These are phyloP conservation scores for Saccharomycopsis hybrid DNA, from an alignment of 1,139 yeast genomes.

Conservation along the genomic window DNA sequence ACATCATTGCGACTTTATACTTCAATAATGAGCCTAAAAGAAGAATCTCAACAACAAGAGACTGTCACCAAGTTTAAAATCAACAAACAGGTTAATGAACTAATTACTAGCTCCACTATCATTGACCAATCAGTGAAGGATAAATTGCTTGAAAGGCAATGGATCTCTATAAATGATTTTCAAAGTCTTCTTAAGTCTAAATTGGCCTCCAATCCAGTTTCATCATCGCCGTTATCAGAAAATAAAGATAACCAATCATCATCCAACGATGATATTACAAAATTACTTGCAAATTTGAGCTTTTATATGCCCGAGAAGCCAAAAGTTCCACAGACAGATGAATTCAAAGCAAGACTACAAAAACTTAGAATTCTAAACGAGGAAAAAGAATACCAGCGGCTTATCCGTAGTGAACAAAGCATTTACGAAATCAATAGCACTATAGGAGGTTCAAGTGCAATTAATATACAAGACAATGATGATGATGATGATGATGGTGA, in stretches of 20 bases:
- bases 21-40: too few relatives aligned
- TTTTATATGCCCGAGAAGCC: conserved; percentile 19
- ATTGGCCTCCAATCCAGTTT: too few relatives aligned
- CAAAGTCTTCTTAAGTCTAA: neutral
- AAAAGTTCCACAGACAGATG: conserved; percentile 39
- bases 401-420: conserved; percentile 33
- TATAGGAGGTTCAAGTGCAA: neutral
- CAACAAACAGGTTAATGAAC: neutral
- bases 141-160: conserved; percentile 20
- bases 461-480: conserved; percentile 2
- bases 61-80: conserved; percentile 2
- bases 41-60: too few relatives aligned
- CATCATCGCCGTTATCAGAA: too few relatives aligned
- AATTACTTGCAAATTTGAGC: conserved; percentile 19
- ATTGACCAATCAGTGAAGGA: conserved; percentile 1
- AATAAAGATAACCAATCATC: too few relatives aligned
- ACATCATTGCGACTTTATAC: too few relatives aligned
- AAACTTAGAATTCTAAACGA: conserved; percentile 44
- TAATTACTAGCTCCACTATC: neutral
- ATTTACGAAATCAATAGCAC: conserved; percentile 14
- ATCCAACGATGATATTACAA: too few relatives aligned
- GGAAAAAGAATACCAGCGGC: conserved; percentile 61
- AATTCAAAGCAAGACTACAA: conserved; percentile 55
- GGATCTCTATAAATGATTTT: conserved; percentile 27
- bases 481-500: conserved; percentile 29